Conservation (phyloP, 2,329 filamentous ascomycete species). For the Hypoxylon sp. region DNA sequence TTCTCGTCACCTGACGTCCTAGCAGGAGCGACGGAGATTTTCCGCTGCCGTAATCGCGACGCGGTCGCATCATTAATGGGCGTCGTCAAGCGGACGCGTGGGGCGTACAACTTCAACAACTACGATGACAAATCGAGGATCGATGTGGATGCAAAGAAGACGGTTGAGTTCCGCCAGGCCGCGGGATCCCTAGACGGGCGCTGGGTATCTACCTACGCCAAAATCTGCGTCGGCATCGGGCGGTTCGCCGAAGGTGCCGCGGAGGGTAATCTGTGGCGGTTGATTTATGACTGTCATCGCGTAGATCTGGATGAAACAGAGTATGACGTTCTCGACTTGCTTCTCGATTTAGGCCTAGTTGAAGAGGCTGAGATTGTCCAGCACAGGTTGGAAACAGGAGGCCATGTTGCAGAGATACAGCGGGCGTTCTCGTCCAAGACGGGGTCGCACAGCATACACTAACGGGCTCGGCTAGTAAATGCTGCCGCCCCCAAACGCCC, state of each 20-base stretch:
- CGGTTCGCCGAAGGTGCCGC: slow-evolving; percentile 42
- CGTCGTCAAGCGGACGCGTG: neutral
- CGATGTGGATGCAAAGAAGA: neutral
- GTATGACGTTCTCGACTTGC: slow-evolving; percentile 29
- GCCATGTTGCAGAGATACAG: neutral
- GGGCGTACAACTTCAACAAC: slow-evolving; percentile 28
- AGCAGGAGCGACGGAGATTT: neutral
- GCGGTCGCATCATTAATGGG: slow-evolving; percentile 6
- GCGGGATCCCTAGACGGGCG: slow-evolving; percentile 35
- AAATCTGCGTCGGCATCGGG: slow-evolving; percentile 44
- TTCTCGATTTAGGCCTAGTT: slow-evolving; percentile 12
- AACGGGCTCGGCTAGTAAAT: neutral
- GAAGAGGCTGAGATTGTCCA: slow-evolving; percentile 23
- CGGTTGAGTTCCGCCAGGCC: slow-evolving; percentile 44
- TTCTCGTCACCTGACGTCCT: neutral
- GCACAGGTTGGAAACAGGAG: neutral
- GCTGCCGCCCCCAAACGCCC: neutral
- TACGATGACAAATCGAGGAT: slow-evolving; percentile 7
- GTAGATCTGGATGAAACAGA: neutral
- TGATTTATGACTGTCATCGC: slow-evolving; percentile 20
- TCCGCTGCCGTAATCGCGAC: neutral
- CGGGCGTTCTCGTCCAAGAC: neutral
- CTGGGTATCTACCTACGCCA: slow-evolving; percentile 45
- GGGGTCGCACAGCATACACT: neutral
- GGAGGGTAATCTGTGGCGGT: neutral